Conservation (phyloP, 805 yeast species). For the Saccharomycodes ludwigii region DNA sequence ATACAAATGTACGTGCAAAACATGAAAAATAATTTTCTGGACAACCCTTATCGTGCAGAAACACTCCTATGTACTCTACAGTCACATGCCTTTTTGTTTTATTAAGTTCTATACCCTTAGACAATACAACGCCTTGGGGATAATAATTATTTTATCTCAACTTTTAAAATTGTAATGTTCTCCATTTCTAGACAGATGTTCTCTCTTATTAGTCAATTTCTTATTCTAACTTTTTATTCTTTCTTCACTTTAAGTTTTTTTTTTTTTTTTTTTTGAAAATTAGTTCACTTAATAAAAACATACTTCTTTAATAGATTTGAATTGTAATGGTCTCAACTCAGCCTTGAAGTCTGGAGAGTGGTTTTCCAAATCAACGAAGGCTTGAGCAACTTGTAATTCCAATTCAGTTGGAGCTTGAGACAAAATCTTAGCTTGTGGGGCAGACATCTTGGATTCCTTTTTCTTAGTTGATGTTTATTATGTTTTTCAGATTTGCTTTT, state of each 20-base stretch:
- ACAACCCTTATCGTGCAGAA: too few relatives aligned
- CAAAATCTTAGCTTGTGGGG: slow-evolving; percentile 83
- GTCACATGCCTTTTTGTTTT: too few relatives aligned
- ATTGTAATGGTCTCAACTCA: slow-evolving; percentile 95
- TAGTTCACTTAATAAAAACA: slow-evolving; percentile 19
- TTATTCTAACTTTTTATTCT: not conserved
- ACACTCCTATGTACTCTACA: too few relatives aligned
- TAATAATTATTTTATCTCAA: too few relatives aligned
- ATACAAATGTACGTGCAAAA: too few relatives aligned
- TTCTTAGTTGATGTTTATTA: slow-evolving; percentile 9
- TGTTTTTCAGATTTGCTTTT: not conserved
- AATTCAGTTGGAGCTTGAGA: slow-evolving; percentile 94
- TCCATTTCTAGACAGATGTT: not conserved
- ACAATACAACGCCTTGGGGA: too few relatives aligned
- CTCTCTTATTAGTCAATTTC: not conserved
- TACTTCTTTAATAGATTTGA: slow-evolving; percentile 93
- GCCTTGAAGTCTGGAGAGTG: slow-evolving; percentile 93
- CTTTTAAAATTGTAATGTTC: too few relatives aligned
- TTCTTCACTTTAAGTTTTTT: not conserved
- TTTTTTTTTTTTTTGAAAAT: not conserved
- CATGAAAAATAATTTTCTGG: too few relatives aligned
- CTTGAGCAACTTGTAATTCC: slow-evolving; percentile 99
- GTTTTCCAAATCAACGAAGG: slow-evolving; percentile 89
- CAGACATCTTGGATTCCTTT: slow-evolving; percentile 59
- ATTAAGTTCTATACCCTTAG: too few relatives aligned